These are phyloP conservation scores for Bombardia bombarda DNA, from an alignment of 495 filamentous ascomycete species.

Conservation along the genomic window DNA sequence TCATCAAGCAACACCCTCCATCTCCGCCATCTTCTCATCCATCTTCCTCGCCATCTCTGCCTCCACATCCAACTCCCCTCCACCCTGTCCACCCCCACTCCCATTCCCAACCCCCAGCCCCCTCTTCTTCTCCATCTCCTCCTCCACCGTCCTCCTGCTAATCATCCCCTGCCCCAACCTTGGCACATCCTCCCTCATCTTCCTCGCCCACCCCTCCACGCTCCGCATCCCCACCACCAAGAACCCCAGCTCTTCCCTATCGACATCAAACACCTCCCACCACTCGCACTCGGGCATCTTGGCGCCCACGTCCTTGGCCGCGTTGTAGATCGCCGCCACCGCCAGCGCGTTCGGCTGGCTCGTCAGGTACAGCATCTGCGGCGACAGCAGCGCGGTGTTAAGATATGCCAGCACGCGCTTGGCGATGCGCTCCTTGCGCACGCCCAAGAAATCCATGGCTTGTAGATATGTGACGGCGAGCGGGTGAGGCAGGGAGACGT, in stretches of 20 bases:
- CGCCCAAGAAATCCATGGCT: slow-evolving; percentile 56
- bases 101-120: slow-evolving; percentile 25
- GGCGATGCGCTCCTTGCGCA: slow-evolving; percentile 40
- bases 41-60: slow-evolving; percentile 50
- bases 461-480: slow-evolving; percentile 92
- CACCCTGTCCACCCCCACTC: slow-evolving; percentile 12
- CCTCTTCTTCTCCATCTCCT: slow-evolving; percentile 36
- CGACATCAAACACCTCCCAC: slow-evolving; percentile 99
- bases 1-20: too few species aligned
- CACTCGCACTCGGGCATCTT: slow-evolving; percentile 76
- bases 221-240: slow-evolving; percentile 82
- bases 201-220: slow-evolving; percentile 59
- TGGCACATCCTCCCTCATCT: slow-evolving; percentile 26
- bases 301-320: slow-evolving; percentile 67
- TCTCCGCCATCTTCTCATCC: slow-evolving; percentile 45
- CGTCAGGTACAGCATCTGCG: slow-evolving; percentile 84
- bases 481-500: slow-evolving; percentile 76
- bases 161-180: slow-evolving; percentile 30
- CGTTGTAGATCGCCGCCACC: slow-evolving; percentile 81
- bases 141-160: slow-evolving; percentile 30
- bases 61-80: slow-evolving; percentile 47
- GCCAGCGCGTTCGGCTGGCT: slow-evolving; percentile 83
- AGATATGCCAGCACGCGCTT: slow-evolving; percentile 63
- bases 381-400: slow-evolving; percentile 74
- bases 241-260: slow-evolving; percentile 90